Evolutionary conservation across 352 stramenopile genomes (phyloP), one percentile per base, ranked within the genome.

Genomic region (Pythium graminicola): DNA sequence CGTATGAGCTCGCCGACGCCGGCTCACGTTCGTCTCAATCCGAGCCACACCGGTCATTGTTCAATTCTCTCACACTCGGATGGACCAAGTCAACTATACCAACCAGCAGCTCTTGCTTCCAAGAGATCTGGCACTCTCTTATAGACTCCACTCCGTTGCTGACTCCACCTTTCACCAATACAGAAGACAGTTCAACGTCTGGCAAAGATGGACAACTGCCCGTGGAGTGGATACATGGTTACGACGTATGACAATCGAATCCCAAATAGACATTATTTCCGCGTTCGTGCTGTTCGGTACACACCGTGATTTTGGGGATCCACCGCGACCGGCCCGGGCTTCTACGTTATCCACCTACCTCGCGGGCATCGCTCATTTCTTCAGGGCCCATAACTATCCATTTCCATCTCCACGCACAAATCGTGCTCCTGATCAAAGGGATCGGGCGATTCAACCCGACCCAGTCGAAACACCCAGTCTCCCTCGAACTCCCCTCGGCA

Each of bases 111-210:
- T 44, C 20, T 27, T 38, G 2, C 36, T 56, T 56, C 49, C 26
- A 36, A 8, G 27, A 47, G 33, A 38, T 39, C n/a, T n/a, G n/a
- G n/a, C n/a, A n/a, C n/a, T 46, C 33, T 10, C 46, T 39, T 38
- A 40, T 5, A 10, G 49, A 2, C 35, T 48, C 23, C 36, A 56
- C 14, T 14, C 49, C 35, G 47, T 54, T 54, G 47, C 47, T 14
- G 33, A 46, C 22, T 56, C 49, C 49, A 47, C 49, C 36, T 40
- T 47, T 27, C 23, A 22, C 49, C 22, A 56, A 17, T 57, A 57
- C 40, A 2, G 3, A 19, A n/a, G n/a, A 3, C 40, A 41, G 7
- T 50, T 57, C 50, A n/a, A 16, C 8, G 8, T 33, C 19, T 50
- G 50, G 48, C 14, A 7, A 3, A 17, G 2, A 3, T 55, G 19